phyloP scores from a whole-genome alignment of 345 rosid species.

The Pseudoturritis turrita region DNA sequence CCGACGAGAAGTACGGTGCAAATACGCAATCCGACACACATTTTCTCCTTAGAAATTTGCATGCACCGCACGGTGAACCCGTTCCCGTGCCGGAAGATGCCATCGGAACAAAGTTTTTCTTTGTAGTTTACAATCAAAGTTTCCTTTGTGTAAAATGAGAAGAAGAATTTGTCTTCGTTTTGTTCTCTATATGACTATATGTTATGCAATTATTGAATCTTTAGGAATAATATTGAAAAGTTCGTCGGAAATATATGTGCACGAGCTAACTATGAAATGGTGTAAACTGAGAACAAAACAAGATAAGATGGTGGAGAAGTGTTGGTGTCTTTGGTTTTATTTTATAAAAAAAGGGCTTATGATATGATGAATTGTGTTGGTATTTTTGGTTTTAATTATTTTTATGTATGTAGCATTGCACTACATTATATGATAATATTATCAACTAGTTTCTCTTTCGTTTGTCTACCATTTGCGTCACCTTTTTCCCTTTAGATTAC shows the following conservation, averaged over 20 bases:
- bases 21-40: slow-evolving; percentile 43
- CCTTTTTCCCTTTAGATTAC: neutral
- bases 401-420: neutral
- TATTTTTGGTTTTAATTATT: neutral
- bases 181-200: neutral
- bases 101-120: neutral
- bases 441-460: neutral
- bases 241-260: neutral
- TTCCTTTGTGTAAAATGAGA: neutral
- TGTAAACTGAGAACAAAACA: neutral
- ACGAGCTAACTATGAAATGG: slow-evolving; percentile 22
- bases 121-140: neutral
- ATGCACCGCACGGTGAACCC: slow-evolving; percentile 54
- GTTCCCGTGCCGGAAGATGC: slow-evolving; percentile 4
- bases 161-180: neutral
- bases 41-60: slow-evolving; percentile 48
- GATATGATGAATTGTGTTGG: neutral
- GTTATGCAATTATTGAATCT: neutral
- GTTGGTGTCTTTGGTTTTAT: neutral
- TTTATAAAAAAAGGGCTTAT: slow-evolving; percentile 20
- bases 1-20: slow-evolving; percentile 42
- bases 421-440: neutral
- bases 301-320: neutral
- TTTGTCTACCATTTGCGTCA: neutral
- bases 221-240: neutral